Conservation (phyloP, 148 eudicot genomes). For the Nepenthes mirabilis region DNA sequence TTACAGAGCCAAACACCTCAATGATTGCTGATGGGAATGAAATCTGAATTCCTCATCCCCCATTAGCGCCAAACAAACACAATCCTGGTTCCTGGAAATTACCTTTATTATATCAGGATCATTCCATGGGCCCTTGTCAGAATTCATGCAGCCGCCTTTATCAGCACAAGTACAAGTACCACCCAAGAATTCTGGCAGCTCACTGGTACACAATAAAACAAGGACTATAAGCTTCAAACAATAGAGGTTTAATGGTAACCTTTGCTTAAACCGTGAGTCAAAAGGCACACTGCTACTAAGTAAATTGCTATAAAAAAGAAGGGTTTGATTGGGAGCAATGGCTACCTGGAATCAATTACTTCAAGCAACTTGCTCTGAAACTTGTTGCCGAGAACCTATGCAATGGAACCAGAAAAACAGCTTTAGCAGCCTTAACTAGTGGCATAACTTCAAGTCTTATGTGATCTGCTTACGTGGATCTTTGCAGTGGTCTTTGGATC, state of each 20-base stretch:
- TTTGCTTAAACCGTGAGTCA: neutral
- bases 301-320: neutral
- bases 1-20: too few relatives aligned
- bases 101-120: slow-evolving; percentile 81
- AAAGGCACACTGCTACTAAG: neutral
- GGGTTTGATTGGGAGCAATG: neutral
- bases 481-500: slow-evolving; percentile 80
- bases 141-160: slow-evolving; percentile 72
- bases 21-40: too few relatives aligned
- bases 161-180: slow-evolving; percentile 73
- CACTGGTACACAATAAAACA: slow-evolving; percentile 29
- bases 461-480: slow-evolving; percentile 42
- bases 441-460: neutral
- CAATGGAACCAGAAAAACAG: slow-evolving; percentile 2
- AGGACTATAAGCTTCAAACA: too few relatives aligned
- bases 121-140: slow-evolving; percentile 95
- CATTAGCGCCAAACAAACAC: too few relatives aligned
- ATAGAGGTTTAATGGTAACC: neutral
- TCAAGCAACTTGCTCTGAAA: slow-evolving; percentile 81
- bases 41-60: too few relatives aligned
- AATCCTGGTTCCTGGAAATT: neutral
- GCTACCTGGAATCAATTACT: slow-evolving; percentile 65
- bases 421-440: neutral
- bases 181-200: slow-evolving; percentile 80
- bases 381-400: slow-evolving; percentile 66